A percentile compares a stretch with the other conserved stretches of the same genome.
These are phyloP conservation scores for Chlamydomonas sp. DNA, from an alignment of 139 green algal species.

Conservation along the genomic window DNA sequence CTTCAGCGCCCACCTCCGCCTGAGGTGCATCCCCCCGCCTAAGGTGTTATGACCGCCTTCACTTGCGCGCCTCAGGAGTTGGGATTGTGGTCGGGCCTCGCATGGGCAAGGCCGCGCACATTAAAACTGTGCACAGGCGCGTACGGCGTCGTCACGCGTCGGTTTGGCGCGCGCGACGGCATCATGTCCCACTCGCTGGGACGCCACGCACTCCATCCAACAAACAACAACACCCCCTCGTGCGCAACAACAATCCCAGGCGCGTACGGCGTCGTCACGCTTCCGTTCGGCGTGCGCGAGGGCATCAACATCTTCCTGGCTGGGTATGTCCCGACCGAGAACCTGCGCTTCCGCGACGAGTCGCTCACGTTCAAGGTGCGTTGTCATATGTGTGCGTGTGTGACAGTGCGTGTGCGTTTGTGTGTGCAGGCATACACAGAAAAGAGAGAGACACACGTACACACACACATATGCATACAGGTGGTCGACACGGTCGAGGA, in stretches of 20 bases:
- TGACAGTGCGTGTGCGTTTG: background rate
- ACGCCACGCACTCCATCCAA: too few relatives aligned
- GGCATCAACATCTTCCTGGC: constrained; percentile 65
- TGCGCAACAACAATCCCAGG: too few relatives aligned
- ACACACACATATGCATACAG: background rate
- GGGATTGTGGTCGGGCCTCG: too few relatives aligned
- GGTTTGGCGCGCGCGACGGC: constrained; percentile 72
- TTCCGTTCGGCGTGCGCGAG: constrained; percentile 83
- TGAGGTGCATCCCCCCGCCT: too few relatives aligned
- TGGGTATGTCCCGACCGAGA: constrained; percentile 98
- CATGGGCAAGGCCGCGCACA: too few relatives aligned
- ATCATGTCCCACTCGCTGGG: too few relatives aligned
- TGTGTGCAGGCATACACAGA: background rate
- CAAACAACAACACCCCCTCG: too few relatives aligned
- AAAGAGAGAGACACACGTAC: background rate
- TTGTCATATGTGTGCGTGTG: background rate
- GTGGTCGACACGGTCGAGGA: constrained; percentile 56
- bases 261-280: constrained; percentile 97
- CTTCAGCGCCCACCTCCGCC: too few relatives aligned
- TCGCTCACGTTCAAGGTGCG: constrained; percentile 89
- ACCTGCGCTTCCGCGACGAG: constrained; percentile 96
- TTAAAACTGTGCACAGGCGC: too few relatives aligned
- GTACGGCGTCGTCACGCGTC: constrained; percentile 98
- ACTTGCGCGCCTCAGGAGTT: too few relatives aligned
- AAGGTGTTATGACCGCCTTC: too few relatives aligned